phyloP scores from a whole-genome alignment of 2,329 filamentous ascomycete genomes.

The Claviceps arundinis region DNA sequence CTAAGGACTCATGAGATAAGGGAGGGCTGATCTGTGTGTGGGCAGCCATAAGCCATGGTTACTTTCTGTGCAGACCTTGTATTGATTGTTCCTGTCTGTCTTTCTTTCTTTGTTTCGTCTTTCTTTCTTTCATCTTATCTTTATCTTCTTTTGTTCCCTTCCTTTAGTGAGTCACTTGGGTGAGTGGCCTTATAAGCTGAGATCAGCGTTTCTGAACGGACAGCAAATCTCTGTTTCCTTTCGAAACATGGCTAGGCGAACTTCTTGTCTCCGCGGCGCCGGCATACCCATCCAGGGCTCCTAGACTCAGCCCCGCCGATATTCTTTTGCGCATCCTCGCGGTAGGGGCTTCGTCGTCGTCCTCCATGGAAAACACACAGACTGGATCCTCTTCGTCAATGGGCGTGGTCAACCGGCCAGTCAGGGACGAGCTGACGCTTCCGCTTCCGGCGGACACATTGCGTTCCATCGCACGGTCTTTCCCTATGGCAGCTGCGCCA shows the following conservation, averaged over 20 bases:
- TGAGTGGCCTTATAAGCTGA: not conserved
- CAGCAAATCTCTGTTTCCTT: conserved; percentile 16
- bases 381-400: conserved; percentile 53
- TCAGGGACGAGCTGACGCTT: conserved; percentile 40
- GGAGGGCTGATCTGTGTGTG: not conserved
- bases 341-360: conserved; percentile 39
- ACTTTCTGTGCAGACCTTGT: too few relatives aligned
- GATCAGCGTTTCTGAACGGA: conserved; percentile 20
- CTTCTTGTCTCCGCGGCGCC: conserved; percentile 19
- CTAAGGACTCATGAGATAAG: conserved; percentile 1
- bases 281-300: conserved; percentile 29
- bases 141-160: not conserved
- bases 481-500: conserved; percentile 25
- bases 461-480: conserved; percentile 35
- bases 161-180: not conserved
- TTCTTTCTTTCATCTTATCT: not conserved
- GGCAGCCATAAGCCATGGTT: too few relatives aligned
- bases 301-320: conserved; percentile 29
- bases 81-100: too few relatives aligned
- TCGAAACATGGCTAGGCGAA: conserved; percentile 13
- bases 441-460: conserved; percentile 46
- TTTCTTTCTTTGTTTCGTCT: too few relatives aligned
- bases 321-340: conserved; percentile 34
- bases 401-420: conserved; percentile 47
- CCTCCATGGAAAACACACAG: conserved; percentile 54